Evolutionary conservation across 257 asterid genomes (phyloP).

Genomic region (Gentiana straminea): DNA sequence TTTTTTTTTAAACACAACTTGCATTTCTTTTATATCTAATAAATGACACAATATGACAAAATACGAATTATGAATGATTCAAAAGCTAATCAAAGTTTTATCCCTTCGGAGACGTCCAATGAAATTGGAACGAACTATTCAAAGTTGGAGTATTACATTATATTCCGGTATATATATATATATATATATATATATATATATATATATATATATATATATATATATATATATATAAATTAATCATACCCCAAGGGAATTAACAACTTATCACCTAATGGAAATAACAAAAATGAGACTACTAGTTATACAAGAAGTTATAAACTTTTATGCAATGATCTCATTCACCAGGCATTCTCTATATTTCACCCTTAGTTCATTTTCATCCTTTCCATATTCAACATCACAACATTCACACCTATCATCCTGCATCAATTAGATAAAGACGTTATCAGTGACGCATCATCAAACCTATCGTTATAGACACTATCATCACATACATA

Average conservation of each 20-base stretch:
- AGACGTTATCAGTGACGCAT: neutral
- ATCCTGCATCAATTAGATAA: constrained; percentile 4
- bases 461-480: neutral
- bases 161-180: neutral
- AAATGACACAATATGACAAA: no score
- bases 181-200: neutral
- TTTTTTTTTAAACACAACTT: no score
- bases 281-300: neutral
- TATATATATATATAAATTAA: neutral
- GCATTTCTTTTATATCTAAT: no score
- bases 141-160: no score
- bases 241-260: neutral
- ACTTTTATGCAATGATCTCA: constrained; percentile 15
- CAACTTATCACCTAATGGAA: neutral
- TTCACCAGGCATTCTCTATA: constrained; percentile 11
- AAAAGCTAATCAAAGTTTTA: no score
- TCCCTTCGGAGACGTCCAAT: no score
- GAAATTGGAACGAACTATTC: no score
- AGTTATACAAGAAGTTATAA: no score
- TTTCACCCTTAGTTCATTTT: constrained; percentile 1
- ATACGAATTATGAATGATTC: no score
- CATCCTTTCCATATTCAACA: neutral
- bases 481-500: no score
- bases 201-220: neutral
- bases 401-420: constrained; percentile 27